Evolutionary conservation across 768 basidiomycete genomes (phyloP).

Genomic region (Lactarius sanguifluus): DNA sequence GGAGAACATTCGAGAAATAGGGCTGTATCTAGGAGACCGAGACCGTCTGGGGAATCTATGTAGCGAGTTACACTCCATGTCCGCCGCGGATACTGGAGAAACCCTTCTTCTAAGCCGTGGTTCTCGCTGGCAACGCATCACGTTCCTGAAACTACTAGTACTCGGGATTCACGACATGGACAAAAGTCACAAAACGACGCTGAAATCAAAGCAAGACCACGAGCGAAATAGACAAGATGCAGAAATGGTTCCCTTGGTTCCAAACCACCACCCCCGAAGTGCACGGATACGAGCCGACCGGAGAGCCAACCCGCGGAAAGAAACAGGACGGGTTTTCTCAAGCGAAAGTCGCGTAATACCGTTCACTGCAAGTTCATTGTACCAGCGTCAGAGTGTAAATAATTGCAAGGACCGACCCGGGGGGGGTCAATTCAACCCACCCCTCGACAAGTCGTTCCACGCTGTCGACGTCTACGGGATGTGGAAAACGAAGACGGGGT

Average conservation of each 20-base stretch:
- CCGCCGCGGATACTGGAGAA: neutral
- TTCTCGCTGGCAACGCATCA: neutral
- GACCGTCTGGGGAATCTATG: neutral
- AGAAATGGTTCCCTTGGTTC: neutral
- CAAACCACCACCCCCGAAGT: neutral
- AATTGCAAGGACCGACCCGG: neutral
- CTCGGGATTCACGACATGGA: neutral
- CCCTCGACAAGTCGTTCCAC: no score
- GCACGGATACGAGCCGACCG: neutral
- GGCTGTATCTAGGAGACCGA: neutral
- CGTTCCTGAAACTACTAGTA: neutral
- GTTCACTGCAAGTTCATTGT: neutral
- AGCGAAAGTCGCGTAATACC: neutral
- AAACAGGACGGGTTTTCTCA: neutral
- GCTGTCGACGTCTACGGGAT: neutral
- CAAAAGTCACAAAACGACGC: neutral
- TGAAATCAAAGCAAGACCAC: neutral
- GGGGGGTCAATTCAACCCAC: neutral
- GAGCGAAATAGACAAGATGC: neutral
- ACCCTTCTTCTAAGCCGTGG: neutral
- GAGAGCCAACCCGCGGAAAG: neutral
- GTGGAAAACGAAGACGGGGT: neutral
- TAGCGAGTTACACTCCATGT: neutral
- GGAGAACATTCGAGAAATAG: neutral
- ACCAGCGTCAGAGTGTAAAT: neutral